Percentiles rank a stretch among this genome's conserved stretches.
These are phyloP conservation scores for Prunus yedoensis DNA, from an alignment of 331 rosid genomes.

Conservation along the genomic window DNA sequence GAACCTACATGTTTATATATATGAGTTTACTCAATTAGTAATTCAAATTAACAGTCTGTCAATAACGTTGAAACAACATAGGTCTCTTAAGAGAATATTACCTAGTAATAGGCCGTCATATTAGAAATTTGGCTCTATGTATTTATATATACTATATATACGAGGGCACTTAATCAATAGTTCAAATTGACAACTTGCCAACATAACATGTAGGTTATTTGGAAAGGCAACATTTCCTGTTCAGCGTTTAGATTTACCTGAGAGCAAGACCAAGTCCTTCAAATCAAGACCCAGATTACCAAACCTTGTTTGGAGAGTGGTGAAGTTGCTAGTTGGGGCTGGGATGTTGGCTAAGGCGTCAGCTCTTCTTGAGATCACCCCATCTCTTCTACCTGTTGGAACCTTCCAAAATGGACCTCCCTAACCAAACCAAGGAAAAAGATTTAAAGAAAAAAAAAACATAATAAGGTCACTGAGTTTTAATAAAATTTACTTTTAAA, in stretches of 20 bases:
- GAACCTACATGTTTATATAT: no score
- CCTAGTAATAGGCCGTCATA: no score
- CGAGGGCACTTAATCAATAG: no score
- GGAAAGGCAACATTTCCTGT: no score
- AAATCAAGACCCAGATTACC: constrained; percentile 56
- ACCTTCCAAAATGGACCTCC: constrained; percentile 96
- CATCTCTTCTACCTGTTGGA: constrained; percentile 88
- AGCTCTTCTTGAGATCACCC: constrained; percentile 37
- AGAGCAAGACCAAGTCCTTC: constrained; percentile 71
- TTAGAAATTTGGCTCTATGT: no score
- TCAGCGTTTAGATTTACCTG: constrained; percentile 42
- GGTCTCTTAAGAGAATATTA: background rate
- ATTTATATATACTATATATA: no score
- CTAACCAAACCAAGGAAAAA: constrained; percentile 24
- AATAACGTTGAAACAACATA: background rate
- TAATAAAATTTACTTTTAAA: background rate
- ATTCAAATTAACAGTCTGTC: background rate
- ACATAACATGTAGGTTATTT: background rate
- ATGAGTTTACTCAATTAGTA: no score
- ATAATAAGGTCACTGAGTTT: background rate
- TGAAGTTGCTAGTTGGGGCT: constrained; percentile 57
- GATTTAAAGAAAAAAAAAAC: background rate
- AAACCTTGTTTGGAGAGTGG: constrained; percentile 50
- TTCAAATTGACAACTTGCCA: background rate
- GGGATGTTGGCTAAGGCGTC: constrained; percentile 51